Evolutionary conservation across 2,329 filamentous ascomycete species (phyloP), one percentile per base, ranked within the genome.

Genomic region (Chaetoscypha palmicola): DNA sequence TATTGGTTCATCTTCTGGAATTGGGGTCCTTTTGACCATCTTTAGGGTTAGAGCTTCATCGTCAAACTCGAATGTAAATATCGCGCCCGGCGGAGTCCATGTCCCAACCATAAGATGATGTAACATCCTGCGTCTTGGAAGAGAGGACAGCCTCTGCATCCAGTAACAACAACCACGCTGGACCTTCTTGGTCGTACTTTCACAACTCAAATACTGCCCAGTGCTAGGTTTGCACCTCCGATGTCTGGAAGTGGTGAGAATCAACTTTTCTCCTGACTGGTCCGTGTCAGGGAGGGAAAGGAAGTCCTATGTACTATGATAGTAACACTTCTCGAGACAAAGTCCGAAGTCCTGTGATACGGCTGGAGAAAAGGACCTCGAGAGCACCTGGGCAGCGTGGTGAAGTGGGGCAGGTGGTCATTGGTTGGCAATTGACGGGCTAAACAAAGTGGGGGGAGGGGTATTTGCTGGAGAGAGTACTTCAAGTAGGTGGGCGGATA

Each of bases 61-160:
- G 67, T 94, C 86, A 62, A 94, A 94, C 48, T 82, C 78, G 48
- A 94, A 83, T 0, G 87, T 94, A 66, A 92, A 92, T 59, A 94
- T 92, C 63, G 87, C 86, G 36, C 87, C 88, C 43, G 88, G 88
- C 46, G 84, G 85, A 49, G 86, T 91, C 87, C 88, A 94, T 43
- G 88, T 94, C 51, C 88, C 88, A 60, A 91, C 80, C 85, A 94
- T 92, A 62, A 94, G 73, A 69, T 94, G 86, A 64, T 94, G 88
- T 62, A 86, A 81, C 83, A 91, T 91, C 20, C 41, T 30, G 45
- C 38, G 30, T 28, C 24, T 26, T 28, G 31, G 20, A 20, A 38
- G 30, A 5, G 20, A 32, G 16, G 28, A 39, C 16, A 28, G 22
- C 21, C 30, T 36, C 20, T 21, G 22, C 28, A 34, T 33, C 11